Percentiles rank a stretch among this genome's conserved stretches.
These are phyloP conservation scores for Populus ilicifolia DNA, from an alignment of 345 rosid genomes.

Conservation along the genomic window DNA sequence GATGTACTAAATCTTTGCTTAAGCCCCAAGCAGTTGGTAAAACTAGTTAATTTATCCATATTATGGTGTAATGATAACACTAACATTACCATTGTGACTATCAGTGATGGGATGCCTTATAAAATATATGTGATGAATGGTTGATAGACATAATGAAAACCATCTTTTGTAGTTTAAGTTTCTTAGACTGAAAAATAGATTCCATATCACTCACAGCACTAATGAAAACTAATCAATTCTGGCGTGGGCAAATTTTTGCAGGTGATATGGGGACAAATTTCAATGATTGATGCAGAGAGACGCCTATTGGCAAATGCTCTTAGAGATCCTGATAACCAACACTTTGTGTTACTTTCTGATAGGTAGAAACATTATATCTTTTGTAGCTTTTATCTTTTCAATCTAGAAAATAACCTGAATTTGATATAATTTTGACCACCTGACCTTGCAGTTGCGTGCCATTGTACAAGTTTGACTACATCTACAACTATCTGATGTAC, in stretches of 20 bases:
- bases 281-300: constrained; percentile 98
- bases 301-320: constrained; percentile 85
- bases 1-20: too few relatives aligned
- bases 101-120: too few relatives aligned
- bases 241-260: constrained; percentile 12
- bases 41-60: neutral
- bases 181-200: neutral
- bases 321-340: constrained; percentile 84
- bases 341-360: constrained; percentile 94
- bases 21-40: neutral
- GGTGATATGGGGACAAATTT: constrained; percentile 97
- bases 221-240: neutral
- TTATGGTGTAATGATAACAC: neutral
- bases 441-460: constrained; percentile 79
- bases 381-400: neutral
- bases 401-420: neutral
- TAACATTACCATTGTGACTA: neutral
- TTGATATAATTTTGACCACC: neutral
- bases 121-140: neutral
- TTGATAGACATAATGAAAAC: neutral
- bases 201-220: neutral
- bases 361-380: constrained; percentile 42
- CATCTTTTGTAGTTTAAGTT: neutral
- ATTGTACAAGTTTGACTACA: constrained; percentile 77
- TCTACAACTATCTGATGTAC: constrained; percentile 76